Evolutionary conservation across 495 filamentous ascomycete genomes (phyloP).

Genomic region (Penicillium longicatenatum): DNA sequence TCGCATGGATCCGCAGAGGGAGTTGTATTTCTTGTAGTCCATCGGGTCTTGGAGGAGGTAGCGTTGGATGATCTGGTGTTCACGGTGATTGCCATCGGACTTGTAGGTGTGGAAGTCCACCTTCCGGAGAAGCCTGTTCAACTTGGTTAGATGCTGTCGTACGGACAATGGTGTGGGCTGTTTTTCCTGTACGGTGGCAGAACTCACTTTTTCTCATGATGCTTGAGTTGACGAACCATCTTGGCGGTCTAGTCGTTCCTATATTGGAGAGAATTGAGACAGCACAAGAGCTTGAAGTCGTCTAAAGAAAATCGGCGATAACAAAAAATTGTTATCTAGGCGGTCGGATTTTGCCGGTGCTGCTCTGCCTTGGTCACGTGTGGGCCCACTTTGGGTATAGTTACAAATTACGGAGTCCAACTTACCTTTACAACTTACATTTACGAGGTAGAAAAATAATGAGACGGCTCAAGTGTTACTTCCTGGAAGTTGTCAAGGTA

Average conservation of each 20-base stretch:
- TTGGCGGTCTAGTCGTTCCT: constrained; percentile 22
- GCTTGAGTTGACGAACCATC: constrained; percentile 91
- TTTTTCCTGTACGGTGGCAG: background rate
- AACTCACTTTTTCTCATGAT: constrained; percentile 77
- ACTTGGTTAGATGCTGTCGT: constrained; percentile 14
- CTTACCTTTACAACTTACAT: too few relatives aligned
- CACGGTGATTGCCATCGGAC: constrained; percentile 82
- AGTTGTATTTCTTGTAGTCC: constrained; percentile 89
- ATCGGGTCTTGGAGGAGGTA: constrained; percentile 86
- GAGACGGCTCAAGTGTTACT: too few relatives aligned
- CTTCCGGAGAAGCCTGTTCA: constrained; percentile 71
- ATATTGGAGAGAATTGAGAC: constrained; percentile 5
- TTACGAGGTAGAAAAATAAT: too few relatives aligned
- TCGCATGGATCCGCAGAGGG: constrained; percentile 78
- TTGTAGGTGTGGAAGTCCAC: constrained; percentile 95
- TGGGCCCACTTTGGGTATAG: background rate
- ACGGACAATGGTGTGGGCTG: background rate
- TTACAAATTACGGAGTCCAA: too few relatives aligned
- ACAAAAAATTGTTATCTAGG: constrained; percentile 32
- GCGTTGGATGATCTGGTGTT: constrained; percentile 73
- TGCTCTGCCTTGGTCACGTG: background rate
- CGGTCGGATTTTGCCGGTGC: constrained; percentile 26
- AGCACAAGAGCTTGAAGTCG: constrained; percentile 1
- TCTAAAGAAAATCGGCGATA: constrained; percentile 24
- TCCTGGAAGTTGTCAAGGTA: background rate